Conservation (phyloP, 1,284 basidiomycete genomes). For the Singerocomus rubriflavus region DNA sequence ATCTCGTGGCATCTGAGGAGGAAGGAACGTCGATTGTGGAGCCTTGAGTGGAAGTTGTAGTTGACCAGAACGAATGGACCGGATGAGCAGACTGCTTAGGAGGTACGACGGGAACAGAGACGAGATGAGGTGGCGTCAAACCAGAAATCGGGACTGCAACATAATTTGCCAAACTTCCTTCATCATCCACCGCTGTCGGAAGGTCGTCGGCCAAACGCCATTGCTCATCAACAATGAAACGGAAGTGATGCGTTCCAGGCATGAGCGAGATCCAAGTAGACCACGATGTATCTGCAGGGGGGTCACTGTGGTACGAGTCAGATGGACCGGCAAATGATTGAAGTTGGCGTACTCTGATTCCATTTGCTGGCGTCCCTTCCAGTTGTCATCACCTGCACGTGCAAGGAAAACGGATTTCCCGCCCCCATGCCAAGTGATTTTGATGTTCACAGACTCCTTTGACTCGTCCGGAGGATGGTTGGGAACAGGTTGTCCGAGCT, state of each 20-base stretch:
- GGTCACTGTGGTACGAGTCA: slow-evolving; percentile 24
- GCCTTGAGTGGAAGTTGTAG: slow-evolving; percentile 36
- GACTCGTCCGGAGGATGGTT: slow-evolving; percentile 30
- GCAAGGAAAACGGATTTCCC: slow-evolving; percentile 61
- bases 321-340: slow-evolving; percentile 8
- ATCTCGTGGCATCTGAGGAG: slow-evolving; percentile 25
- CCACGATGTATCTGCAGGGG: slow-evolving; percentile 39
- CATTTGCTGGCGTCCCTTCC: slow-evolving; percentile 66
- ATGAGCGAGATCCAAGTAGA: slow-evolving; percentile 56
- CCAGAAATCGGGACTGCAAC: slow-evolving; percentile 53
- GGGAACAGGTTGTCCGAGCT: slow-evolving; percentile 20
- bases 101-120: slow-evolving; percentile 36
- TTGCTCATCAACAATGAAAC: slow-evolving; percentile 93
- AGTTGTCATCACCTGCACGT: slow-evolving; percentile 68
- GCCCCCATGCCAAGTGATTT: slow-evolving; percentile 61
- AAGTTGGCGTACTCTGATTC: slow-evolving; percentile 51
- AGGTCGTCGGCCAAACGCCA: slow-evolving; percentile 80
- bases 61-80: slow-evolving; percentile 36
- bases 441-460: slow-evolving; percentile 47
- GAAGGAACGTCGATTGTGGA: slow-evolving; percentile 24
- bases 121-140: slow-evolving; percentile 30
- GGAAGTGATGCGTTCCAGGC: slow-evolving; percentile 93
- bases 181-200: slow-evolving; percentile 90
- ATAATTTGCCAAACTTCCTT: slow-evolving; percentile 95
- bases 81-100: slow-evolving; percentile 31